Conservation (phyloP, 1,284 basidiomycete species). For the Microbotryum intermedium region DNA sequence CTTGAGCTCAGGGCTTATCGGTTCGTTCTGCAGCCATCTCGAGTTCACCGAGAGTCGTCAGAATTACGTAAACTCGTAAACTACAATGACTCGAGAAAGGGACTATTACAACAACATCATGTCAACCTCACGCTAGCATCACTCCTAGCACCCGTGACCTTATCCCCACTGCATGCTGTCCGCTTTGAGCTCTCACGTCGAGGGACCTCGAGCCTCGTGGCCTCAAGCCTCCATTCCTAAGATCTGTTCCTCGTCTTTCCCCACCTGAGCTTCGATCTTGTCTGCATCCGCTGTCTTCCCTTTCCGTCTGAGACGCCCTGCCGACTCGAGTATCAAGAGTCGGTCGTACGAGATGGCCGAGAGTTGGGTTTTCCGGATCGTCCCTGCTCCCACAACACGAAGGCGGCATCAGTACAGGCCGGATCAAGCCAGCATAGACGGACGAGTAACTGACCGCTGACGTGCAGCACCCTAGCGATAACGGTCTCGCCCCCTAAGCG, state of each 20-base stretch:
- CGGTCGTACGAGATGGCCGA: slow-evolving; percentile 31
- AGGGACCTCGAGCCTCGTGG: too few species aligned
- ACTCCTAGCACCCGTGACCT: too few species aligned
- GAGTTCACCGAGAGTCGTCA: too few species aligned
- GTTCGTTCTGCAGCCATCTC: too few species aligned
- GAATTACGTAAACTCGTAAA: too few species aligned
- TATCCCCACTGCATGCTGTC: too few species aligned
- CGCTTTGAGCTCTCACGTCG: too few species aligned
- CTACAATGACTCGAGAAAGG: too few species aligned
- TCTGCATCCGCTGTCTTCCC: not conserved
- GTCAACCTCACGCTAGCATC: too few species aligned
- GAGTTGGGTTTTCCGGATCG: slow-evolving; percentile 34
- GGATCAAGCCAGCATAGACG: not conserved
- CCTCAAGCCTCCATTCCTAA: slow-evolving; percentile 22
- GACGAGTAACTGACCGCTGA: slow-evolving; percentile 25
- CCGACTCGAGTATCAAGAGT: slow-evolving; percentile 18
- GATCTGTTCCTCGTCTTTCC: slow-evolving; percentile 14
- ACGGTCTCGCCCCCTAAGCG: slow-evolving; percentile 24
- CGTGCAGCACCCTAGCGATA: slow-evolving; percentile 28
- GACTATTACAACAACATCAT: too few species aligned
- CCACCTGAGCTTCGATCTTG: not conserved
- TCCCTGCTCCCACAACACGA: slow-evolving; percentile 13
- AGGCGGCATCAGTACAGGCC: not conserved
- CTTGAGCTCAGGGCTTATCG: too few species aligned
- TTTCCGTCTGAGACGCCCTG: not conserved